Conservation (phyloP, 371 early-diverging fungal genomes). For the Nematocida sp. region DNA sequence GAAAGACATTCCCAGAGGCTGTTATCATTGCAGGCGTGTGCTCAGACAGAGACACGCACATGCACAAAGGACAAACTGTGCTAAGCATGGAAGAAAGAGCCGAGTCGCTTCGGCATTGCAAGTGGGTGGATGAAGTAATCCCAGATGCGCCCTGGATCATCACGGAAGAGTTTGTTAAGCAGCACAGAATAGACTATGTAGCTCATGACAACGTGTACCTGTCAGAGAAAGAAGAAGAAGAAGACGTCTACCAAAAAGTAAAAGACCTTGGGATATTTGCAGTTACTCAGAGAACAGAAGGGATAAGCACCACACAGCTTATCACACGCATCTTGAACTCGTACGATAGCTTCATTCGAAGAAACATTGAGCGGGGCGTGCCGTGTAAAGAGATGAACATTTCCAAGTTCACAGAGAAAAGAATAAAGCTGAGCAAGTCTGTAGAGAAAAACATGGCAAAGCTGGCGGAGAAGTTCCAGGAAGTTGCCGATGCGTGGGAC, state of each 20-base stretch:
- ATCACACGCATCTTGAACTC: conserved; percentile 86
- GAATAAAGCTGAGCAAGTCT: conserved; percentile 38
- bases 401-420: conserved; percentile 52
- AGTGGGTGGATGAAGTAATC: conserved; percentile 86
- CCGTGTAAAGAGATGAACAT: conserved; percentile 76
- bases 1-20: conserved; percentile 82
- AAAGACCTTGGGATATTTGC: conserved; percentile 77
- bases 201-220: conserved; percentile 78
- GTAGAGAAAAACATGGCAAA: conserved; percentile 46
- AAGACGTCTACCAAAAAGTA: conserved; percentile 84
- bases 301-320: conserved; percentile 82
- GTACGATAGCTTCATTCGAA: conserved; percentile 79
- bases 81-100: conserved; percentile 85
- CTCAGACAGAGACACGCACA: conserved; percentile 77
- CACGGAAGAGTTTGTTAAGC: conserved; percentile 74
- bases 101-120: conserved; percentile 82
- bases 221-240: conserved; percentile 82
- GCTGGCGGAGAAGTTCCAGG: conserved; percentile 43
- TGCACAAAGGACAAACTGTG: conserved; percentile 85
- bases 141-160: conserved; percentile 83
- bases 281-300: conserved; percentile 80
- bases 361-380: conserved; percentile 82
- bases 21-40: conserved; percentile 86
- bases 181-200: conserved; percentile 84
- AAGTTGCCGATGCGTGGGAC: conserved; percentile 36